Evolutionary conservation across 2,329 filamentous ascomycete genomes (phyloP).

Genomic region (Rhinocladiella similis): DNA sequence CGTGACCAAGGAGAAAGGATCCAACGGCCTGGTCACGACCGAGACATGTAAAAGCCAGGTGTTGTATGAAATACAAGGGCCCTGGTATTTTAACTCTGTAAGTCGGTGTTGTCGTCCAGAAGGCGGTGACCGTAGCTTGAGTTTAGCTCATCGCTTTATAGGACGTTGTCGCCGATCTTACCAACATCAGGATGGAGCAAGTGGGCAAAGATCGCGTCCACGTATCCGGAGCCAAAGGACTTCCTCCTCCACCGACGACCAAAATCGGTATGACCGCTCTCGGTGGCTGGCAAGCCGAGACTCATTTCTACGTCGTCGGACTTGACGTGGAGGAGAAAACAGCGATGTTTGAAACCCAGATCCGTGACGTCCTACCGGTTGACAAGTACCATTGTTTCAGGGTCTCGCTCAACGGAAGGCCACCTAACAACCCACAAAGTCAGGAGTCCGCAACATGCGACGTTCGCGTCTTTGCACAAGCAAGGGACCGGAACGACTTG

Average conservation of each 20-base stretch:
- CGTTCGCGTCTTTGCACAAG: constrained; percentile 45
- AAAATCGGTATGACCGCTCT: constrained; percentile 51
- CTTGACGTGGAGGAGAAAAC: constrained; percentile 49
- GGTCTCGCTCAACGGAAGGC: constrained; percentile 46
- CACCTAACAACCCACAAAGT: constrained; percentile 36
- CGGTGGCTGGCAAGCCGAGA: constrained; percentile 49
- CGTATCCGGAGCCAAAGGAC: constrained; percentile 39
- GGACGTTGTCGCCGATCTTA: constrained; percentile 7
- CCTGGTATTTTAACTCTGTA: constrained; percentile 45
- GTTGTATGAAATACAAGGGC: constrained; percentile 51
- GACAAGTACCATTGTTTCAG: constrained; percentile 46
- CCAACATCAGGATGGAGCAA: neutral
- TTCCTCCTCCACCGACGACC: constrained; percentile 49
- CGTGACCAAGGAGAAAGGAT: constrained; percentile 46
- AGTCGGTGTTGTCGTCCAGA: too few relatives aligned
- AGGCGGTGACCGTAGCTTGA: too few relatives aligned
- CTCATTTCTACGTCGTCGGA: constrained; percentile 48
- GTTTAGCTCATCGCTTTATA: too few relatives aligned
- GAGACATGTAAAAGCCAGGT: constrained; percentile 47
- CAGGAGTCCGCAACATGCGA: constrained; percentile 46
- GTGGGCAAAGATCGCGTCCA: constrained; percentile 36
- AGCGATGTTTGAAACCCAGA: constrained; percentile 33
- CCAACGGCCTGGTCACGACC: constrained; percentile 27
- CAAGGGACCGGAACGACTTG: constrained; percentile 17
- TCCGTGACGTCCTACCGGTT: constrained; percentile 38